Evolutionary conservation across 345 rosid species (phyloP), one percentile per base, ranked within the genome.

Genomic region (Zanthoxylum bungeanum): DNA sequence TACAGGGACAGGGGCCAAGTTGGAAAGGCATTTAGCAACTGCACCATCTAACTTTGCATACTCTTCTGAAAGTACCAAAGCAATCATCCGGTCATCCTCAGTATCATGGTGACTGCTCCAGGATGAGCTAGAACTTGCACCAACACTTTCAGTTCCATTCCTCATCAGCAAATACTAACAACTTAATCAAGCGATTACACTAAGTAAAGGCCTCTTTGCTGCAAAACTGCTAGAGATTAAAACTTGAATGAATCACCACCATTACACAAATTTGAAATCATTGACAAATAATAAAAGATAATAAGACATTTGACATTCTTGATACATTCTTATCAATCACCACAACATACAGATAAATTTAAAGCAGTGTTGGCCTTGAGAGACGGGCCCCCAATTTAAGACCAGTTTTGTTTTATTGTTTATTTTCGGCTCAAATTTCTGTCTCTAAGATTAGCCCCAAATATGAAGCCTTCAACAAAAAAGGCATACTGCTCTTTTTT

Each of bases 11-110:
- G 97, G 91, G 21, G 87, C 97, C 14, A 91, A 85, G 60, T 85
- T 89, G 31, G 93, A 73, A 27, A 94, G 94, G 82, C 93, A 90
- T 75, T 84, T 81, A 52, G 79, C 98, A 55, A 94, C 88, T 9
- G 91, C 91, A 70, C 89, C 89, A 66, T 92, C 97, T 33, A 83
- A 72, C n/a, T 88, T 78, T 11, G 88, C 88, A 70, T 77, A 89
- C 73, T 94, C 97, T 81, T 94, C 97, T 5, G 98, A 80, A 68
- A 94, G 76, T 39, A 89, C 84, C 47, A 78, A 77, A 65, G 97
- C 97, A 76, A 94, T 94, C 97, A 92, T 88, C 64, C 81, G 84
- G 47, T 94, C 98, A 82, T 94, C 97, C 72, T 92, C 92, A 0
- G 80, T 79, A 66, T 85, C 91, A 78, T 57, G 89, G 61, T 84